Conservation (phyloP, 2,329 filamentous ascomycete genomes). For the Sarocladium kiliense region DNA sequence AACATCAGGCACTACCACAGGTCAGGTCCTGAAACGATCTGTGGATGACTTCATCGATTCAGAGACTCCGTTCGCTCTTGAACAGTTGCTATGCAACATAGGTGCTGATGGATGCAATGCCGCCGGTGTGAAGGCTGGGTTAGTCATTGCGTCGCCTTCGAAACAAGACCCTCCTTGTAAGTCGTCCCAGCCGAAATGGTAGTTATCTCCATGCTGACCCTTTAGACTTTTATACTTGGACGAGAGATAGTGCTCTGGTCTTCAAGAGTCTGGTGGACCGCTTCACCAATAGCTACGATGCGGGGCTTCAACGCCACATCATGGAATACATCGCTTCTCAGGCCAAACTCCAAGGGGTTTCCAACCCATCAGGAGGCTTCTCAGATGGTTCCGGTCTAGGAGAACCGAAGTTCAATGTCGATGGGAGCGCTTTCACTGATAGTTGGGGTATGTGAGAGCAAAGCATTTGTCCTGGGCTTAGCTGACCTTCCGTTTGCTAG, state of each 20-base stretch:
- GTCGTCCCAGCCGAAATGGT: conserved; percentile 16
- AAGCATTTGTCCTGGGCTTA: not conserved
- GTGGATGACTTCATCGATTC: conserved; percentile 49
- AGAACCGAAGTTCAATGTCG: conserved; percentile 69
- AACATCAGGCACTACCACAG: conserved; percentile 18
- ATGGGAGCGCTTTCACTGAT: conserved; percentile 59
- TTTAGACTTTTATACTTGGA: conserved; percentile 75
- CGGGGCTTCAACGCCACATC: conserved; percentile 53
- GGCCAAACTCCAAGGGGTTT: conserved; percentile 59
- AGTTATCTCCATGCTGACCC: not conserved
- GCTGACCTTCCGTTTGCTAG: conserved; percentile 17
- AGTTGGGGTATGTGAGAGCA: conserved; percentile 50
- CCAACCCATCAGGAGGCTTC: conserved; percentile 62
- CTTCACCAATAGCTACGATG: conserved; percentile 55
- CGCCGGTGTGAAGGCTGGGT: conserved; percentile 40
- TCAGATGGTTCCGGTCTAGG: conserved; percentile 52
- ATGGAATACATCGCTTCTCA: conserved; percentile 65
- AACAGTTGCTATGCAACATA: conserved; percentile 53
- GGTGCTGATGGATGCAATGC: conserved; percentile 48
- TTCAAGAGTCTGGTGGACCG: conserved; percentile 65
- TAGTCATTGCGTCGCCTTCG: conserved; percentile 54
- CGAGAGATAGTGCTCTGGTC: conserved; percentile 65
- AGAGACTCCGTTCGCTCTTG: conserved; percentile 46
- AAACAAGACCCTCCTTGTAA: conserved; percentile 50
- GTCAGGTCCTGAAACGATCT: conserved; percentile 38